Evolutionary conservation across 805 yeast genomes (phyloP).

Genomic region (Debaryomyces tyrocola): DNA sequence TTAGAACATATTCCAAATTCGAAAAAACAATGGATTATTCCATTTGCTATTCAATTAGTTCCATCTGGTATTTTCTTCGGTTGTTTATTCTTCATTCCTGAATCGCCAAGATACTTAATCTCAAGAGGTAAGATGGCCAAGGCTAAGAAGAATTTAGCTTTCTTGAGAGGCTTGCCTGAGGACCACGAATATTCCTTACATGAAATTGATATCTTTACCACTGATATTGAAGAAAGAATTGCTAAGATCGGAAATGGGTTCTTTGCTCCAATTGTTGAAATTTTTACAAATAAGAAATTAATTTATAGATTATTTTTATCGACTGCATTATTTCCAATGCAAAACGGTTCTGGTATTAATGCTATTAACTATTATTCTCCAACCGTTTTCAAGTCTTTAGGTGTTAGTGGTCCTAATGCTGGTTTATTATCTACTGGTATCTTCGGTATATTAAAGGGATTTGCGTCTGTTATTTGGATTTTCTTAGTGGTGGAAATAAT

Average conservation of each 20-base stretch:
- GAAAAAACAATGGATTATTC: slow-evolving; percentile 47
- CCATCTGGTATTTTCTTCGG: slow-evolving; percentile 44
- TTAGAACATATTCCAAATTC: slow-evolving; percentile 29
- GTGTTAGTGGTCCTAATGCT: slow-evolving; percentile 46
- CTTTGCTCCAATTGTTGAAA: slow-evolving; percentile 38
- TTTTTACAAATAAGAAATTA: slow-evolving; percentile 28
- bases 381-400: slow-evolving; percentile 48
- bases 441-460: slow-evolving; percentile 50
- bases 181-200: slow-evolving; percentile 42
- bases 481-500: slow-evolving; percentile 45
- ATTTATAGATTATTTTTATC: slow-evolving; percentile 38
- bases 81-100: slow-evolving; percentile 41
- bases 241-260: slow-evolving; percentile 36
- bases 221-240: slow-evolving; percentile 23
- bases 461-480: slow-evolving; percentile 45
- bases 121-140: slow-evolving; percentile 31
- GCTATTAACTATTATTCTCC: slow-evolving; percentile 56
- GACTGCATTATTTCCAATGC: slow-evolving; percentile 40
- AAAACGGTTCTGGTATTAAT: slow-evolving; percentile 49
- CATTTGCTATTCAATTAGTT: slow-evolving; percentile 47
- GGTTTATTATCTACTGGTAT: slow-evolving; percentile 53
- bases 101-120: slow-evolving; percentile 47
- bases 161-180: slow-evolving; percentile 30
- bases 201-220: slow-evolving; percentile 31
- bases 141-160: slow-evolving; percentile 16